Conservation (phyloP, 257 asterid species). For the Nicotiana obtusifolia region DNA sequence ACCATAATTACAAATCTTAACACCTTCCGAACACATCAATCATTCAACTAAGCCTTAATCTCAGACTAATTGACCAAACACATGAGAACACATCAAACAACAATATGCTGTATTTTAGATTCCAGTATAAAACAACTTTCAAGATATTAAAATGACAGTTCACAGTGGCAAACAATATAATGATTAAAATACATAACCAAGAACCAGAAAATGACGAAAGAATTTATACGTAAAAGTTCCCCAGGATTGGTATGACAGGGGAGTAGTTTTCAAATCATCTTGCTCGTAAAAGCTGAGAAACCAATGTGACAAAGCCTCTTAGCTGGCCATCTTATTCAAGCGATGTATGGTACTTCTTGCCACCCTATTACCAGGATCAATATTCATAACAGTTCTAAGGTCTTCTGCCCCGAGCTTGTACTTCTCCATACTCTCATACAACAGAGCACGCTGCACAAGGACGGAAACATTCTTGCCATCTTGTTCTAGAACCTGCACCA, state of each 20-base stretch:
- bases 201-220: background rate
- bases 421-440: slow-evolving; percentile 96
- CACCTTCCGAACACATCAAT: background rate
- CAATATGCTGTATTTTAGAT: background rate
- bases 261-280: background rate
- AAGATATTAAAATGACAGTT: background rate
- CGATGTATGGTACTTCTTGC: slow-evolving; percentile 95
- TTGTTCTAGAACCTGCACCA: slow-evolving; percentile 61
- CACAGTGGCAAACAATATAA: background rate
- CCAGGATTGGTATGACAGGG: slow-evolving; percentile 3
- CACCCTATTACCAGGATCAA: slow-evolving; percentile 80
- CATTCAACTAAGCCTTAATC: background rate
- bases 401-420: slow-evolving; percentile 98
- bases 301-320: slow-evolving; percentile 17
- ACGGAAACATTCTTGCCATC: slow-evolving; percentile 53
- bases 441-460: slow-evolving; percentile 90
- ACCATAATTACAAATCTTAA: background rate
- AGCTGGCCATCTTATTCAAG: slow-evolving; percentile 73
- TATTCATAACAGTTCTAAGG: slow-evolving; percentile 86
- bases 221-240: background rate
- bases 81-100: slow-evolving; percentile 2
- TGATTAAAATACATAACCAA: background rate
- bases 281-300: background rate
- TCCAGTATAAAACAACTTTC: background rate
- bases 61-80: background rate